Evolutionary conservation across 306 rosid genomes (phyloP).

Genomic region (Mimosa bimucronata): DNA sequence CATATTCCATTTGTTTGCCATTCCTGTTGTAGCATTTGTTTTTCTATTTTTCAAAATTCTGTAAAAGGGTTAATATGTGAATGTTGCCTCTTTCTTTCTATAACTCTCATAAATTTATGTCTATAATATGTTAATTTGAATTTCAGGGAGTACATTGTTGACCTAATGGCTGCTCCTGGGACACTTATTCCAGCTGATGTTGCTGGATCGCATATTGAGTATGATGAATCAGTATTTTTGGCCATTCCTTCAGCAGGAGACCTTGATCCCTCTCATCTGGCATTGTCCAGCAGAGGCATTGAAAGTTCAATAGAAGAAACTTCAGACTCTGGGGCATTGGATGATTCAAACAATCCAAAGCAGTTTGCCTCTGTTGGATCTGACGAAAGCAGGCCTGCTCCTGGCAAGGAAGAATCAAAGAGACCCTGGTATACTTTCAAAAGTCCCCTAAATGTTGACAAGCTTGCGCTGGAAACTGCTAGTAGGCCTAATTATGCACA

Average conservation of each 20-base stretch:
- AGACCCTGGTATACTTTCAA: constrained; percentile 40
- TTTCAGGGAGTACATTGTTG: constrained; percentile 99
- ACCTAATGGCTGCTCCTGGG: constrained; percentile 98
- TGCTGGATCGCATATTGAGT: constrained; percentile 66
- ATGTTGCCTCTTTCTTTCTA: constrained; percentile 22
- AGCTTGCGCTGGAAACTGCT: constrained; percentile 51
- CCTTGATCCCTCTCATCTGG: constrained; percentile 72
- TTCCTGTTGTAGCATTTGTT: constrained; percentile 24
- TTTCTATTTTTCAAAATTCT: constrained; percentile 2
- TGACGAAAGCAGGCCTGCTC: constrained; percentile 45
- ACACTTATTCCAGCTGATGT: constrained; percentile 92
- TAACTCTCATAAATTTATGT: background rate
- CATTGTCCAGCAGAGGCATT: constrained; percentile 81
- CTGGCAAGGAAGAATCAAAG: constrained; percentile 49
- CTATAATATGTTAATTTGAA: constrained; percentile 45
- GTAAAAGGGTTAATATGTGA: constrained; percentile 19
- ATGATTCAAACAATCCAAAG: constrained; percentile 50
- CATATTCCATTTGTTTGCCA: constrained; percentile 25
- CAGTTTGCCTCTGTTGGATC: constrained; percentile 51
- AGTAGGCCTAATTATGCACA: constrained; percentile 59
- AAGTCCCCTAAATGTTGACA: constrained; percentile 50
- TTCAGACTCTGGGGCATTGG: constrained; percentile 57
- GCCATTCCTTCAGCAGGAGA: constrained; percentile 80
- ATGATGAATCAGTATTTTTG: constrained; percentile 59
- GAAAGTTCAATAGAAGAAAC: constrained; percentile 78